A percentile compares a stretch with the other conserved stretches of the same genome.
These are phyloP conservation scores for Aspergillus sp. DNA, from an alignment of 2,329 filamentous ascomycete species.

Conservation along the genomic window DNA sequence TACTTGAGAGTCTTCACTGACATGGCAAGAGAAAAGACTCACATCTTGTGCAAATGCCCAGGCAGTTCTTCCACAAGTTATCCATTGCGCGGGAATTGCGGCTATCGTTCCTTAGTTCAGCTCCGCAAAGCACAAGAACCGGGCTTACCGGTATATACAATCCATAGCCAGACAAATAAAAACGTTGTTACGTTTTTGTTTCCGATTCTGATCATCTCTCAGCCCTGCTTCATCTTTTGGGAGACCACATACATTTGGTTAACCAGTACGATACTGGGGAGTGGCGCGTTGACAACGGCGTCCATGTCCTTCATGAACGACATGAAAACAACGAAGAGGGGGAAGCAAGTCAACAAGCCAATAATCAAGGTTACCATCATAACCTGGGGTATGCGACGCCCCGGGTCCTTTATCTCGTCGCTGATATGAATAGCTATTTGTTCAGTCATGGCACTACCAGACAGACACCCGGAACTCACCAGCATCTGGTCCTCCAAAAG, in stretches of 20 bases:
- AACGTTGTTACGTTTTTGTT: no score
- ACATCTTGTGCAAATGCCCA: conserved; percentile 11
- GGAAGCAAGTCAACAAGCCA: background rate
- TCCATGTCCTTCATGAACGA: conserved; percentile 10
- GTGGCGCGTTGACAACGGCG: conserved; percentile 2
- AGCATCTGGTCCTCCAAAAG: conserved; percentile 10
- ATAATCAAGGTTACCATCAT: conserved; percentile 1
- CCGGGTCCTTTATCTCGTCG: conserved; percentile 9
- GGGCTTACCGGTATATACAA: no score
- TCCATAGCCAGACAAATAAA: no score
- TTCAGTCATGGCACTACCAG: no score
- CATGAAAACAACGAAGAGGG: conserved; percentile 1
- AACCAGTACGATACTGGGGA: conserved; percentile 11
- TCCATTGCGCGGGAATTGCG: conserved; percentile 9
- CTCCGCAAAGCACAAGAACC: no score
- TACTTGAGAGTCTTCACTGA: no score
- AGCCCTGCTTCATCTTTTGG: no score
- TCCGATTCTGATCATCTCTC: no score
- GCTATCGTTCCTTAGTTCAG: no score
- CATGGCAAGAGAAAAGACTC: no score
- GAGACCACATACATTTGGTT: no score
- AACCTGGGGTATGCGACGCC: conserved; percentile 2
- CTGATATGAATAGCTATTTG: conserved; percentile 11
- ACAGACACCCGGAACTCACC: no score
- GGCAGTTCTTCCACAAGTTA: conserved; percentile 7